Base-by-base conservation (phyloP, 2,329 filamentous ascomycete genomes). In the Penicillium sp. region DNA sequence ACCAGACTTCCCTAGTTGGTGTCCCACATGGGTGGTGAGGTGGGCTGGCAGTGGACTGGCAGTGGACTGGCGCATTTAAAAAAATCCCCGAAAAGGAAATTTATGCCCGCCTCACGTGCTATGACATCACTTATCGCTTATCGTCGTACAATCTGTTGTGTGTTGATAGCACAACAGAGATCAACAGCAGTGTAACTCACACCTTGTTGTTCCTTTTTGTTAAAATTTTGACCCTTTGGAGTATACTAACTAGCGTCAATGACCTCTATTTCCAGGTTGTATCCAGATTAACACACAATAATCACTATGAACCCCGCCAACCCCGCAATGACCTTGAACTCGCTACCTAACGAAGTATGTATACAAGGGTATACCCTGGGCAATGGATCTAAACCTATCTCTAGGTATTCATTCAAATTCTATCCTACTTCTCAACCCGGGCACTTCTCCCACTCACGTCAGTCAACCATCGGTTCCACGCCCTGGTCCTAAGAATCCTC, bases 381-480 rank as follows among this genome's bases (percentile, higher is more conserved):
- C 7, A 9, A 50, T 26, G 8, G 4, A 11, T 16, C 51, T 54
- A 37, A 54, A 16, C 2, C 2, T 26, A 3, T 29, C 13, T 43
- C 20, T 50, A 85, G 82, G 74, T 85, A 56, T 74, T 85, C 37
- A 76, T 81, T 50, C 74, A 79, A 32, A 75, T 82, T 45, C 71
- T 86, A 20, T 74, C 77, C 4, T 66, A 69, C 9, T 77, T 86
- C 50, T 66, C 76, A 5, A 82, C 82, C 6, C 72, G 72, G 51
- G 69, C 76, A n/a, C 77, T 87, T 47, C 78, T 90, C 29, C 78
- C 79, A 14, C 67, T 89, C 53, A 80, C 84, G 40, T 67, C 79
- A 44, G 78, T 87, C 53, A 89, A 82, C 52, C 84, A 80, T 31
- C 85, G 83, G 38, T 83, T 91, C 65, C 81, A 88, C 69, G 82